These are phyloP conservation scores for Tilletia walkeri DNA, from an alignment of 1,284 basidiomycete species.

Conservation along the genomic window DNA sequence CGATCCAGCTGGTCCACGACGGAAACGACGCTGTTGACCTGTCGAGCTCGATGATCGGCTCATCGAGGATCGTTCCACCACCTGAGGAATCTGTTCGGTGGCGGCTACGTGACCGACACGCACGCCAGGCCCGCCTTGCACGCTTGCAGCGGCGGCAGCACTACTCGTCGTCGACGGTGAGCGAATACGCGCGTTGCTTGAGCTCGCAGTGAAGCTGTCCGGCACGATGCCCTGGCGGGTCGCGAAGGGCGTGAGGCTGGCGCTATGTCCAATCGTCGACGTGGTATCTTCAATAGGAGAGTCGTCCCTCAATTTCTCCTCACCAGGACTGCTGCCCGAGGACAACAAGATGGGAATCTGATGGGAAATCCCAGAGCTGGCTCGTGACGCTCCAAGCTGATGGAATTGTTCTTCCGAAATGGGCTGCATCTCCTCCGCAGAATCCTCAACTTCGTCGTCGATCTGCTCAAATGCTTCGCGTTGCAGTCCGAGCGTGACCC, in stretches of 20 bases:
- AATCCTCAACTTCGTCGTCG: conserved; percentile 11
- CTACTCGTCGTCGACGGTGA: neutral
- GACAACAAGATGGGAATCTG: neutral
- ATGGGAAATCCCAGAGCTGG: conserved; percentile 6
- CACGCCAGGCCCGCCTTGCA: neutral
- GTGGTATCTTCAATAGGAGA: neutral
- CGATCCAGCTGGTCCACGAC: neutral
- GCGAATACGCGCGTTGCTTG: no score
- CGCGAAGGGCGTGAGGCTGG: neutral
- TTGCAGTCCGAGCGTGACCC: neutral
- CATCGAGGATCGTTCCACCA: neutral
- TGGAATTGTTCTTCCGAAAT: neutral
- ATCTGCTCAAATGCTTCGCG: neutral
- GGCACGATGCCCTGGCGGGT: neutral
- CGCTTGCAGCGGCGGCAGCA: neutral
- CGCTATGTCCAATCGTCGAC: neutral
- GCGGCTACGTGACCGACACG: neutral
- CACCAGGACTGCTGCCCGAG: neutral
- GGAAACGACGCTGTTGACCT: neutral
- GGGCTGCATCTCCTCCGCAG: neutral
- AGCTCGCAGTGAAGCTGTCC: neutral
- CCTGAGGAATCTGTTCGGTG: neutral
- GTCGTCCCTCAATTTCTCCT: neutral
- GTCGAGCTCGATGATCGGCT: conserved; percentile 9
- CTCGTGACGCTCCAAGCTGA: neutral